A percentile compares a stretch with the other conserved stretches of the same genome.
Evolutionary conservation across 2,329 filamentous ascomycete genomes (phyloP).

Genomic region (Aspergillus floridensis): DNA sequence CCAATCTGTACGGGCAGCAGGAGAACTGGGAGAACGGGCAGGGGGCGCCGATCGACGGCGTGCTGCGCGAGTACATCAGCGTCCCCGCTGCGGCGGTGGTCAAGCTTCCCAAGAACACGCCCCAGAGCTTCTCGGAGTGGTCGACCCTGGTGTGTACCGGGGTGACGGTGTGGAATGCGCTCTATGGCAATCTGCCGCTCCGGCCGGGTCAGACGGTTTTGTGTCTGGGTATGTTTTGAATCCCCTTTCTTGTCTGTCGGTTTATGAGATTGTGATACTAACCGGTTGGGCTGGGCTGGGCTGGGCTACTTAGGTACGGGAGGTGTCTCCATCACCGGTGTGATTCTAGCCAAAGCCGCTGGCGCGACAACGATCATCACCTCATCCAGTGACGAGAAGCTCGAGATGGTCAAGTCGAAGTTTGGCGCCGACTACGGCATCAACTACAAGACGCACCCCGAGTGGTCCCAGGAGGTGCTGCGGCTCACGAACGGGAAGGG

Average conservation of each 20-base stretch:
- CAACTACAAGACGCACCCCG: constrained; percentile 34
- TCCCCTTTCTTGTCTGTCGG: no score
- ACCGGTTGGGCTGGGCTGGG: constrained; percentile 13
- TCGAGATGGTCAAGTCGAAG: constrained; percentile 28
- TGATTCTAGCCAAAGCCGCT: constrained; percentile 45
- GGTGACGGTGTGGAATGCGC: constrained; percentile 44
- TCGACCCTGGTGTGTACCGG: constrained; percentile 40
- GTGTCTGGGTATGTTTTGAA: constrained; percentile 30
- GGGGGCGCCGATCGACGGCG: constrained; percentile 34
- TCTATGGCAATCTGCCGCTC: constrained; percentile 37
- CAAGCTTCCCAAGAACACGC: constrained; percentile 31
- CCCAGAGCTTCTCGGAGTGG: constrained; percentile 30
- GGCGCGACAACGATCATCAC: constrained; percentile 47
- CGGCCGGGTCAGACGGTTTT: constrained; percentile 19
- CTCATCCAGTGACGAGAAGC: constrained; percentile 42
- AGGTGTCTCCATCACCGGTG: constrained; percentile 40
- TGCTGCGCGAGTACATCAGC: constrained; percentile 38
- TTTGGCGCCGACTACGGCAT: constrained; percentile 44
- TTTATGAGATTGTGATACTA: constrained; percentile 12
- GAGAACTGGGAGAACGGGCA: constrained; percentile 22
- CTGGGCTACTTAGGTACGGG: constrained; percentile 27
- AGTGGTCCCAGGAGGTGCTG: constrained; percentile 7
- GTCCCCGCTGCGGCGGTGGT: constrained; percentile 34
- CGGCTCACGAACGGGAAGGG: constrained; percentile 38
- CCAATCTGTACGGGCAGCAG: constrained; percentile 26